Evolutionary conservation across 169 alveolate genomes (phyloP).

Genomic region (Plasmodium sp.): DNA sequence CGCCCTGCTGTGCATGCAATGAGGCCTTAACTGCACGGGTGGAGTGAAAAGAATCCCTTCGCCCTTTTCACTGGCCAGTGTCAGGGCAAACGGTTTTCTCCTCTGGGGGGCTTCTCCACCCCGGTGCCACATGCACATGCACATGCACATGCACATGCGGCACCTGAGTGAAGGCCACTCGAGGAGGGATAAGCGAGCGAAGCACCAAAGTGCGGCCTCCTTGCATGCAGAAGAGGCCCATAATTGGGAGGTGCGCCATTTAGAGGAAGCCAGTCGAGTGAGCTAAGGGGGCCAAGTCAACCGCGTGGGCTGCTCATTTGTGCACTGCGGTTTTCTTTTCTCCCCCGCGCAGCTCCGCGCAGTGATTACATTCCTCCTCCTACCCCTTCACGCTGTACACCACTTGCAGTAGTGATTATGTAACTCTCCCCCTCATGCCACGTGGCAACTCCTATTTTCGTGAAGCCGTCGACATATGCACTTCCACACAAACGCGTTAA

Average conservation of each 20-base stretch:
- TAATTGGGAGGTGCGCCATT: not conserved
- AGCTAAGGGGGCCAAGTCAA: not conserved
- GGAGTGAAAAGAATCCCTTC: not conserved
- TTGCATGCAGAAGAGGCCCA: not conserved
- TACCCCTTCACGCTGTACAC: not conserved
- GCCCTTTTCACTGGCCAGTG: not conserved
- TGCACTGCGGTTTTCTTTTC: not conserved
- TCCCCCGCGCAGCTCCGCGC: not conserved
- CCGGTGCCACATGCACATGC: not conserved
- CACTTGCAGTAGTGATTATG: not conserved
- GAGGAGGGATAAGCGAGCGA: not conserved
- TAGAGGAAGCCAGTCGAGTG: not conserved
- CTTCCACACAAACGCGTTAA: not conserved
- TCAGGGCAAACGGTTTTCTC: not conserved
- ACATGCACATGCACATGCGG: not conserved
- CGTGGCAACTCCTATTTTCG: not conserved
- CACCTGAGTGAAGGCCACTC: not conserved
- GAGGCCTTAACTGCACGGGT: no score
- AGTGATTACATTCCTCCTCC: not conserved
- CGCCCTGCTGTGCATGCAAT: not conserved
- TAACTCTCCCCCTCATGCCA: not conserved
- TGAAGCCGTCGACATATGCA: not conserved
- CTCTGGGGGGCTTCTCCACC: not conserved
- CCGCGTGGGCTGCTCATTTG: not conserved
- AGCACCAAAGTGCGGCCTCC: not conserved